phyloP scores from a whole-genome alignment of 2,329 filamentous ascomycete species.

The Pseudogymnoascus sp. region DNA sequence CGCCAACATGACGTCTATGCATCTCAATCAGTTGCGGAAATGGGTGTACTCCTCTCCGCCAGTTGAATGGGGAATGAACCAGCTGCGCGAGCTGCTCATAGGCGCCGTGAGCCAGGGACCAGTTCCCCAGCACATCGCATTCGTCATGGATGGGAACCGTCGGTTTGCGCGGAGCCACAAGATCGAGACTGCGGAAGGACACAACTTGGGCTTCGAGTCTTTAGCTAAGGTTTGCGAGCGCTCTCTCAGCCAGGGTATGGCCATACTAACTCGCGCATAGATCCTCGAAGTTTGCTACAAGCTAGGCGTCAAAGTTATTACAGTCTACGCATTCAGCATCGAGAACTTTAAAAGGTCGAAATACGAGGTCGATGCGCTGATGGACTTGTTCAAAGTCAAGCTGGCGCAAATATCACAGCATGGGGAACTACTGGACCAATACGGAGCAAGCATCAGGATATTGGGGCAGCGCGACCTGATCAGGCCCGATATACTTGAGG shows the following conservation, averaged over 20 bases:
- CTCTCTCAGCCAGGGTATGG: neutral
- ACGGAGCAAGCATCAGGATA: slow-evolving; percentile 80
- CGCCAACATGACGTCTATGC: slow-evolving; percentile 42
- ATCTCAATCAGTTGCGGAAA: slow-evolving; percentile 56
- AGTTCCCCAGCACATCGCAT: slow-evolving; percentile 92
- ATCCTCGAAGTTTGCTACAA: slow-evolving; percentile 98
- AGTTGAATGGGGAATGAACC: slow-evolving; percentile 78
- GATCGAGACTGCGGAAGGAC: slow-evolving; percentile 94
- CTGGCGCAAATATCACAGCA: slow-evolving; percentile 87
- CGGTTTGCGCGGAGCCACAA: slow-evolving; percentile 84
- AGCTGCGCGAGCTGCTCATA: slow-evolving; percentile 77
- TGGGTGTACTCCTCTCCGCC: slow-evolving; percentile 87
- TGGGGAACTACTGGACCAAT: slow-evolving; percentile 85
- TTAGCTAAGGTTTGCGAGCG: slow-evolving; percentile 64
- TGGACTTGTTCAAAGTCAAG: slow-evolving; percentile 97
- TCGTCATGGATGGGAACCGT: slow-evolving; percentile 98
- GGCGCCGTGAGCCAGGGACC: slow-evolving; percentile 84
- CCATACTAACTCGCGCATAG: slow-evolving; percentile 36
- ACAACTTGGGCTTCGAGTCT: slow-evolving; percentile 92
- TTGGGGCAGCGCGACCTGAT: slow-evolving; percentile 80
- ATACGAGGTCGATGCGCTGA: slow-evolving; percentile 92
- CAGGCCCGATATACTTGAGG: slow-evolving; percentile 78
- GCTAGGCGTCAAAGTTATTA: slow-evolving; percentile 91
- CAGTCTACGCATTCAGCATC: slow-evolving; percentile 97
- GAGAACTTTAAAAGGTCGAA: slow-evolving; percentile 98